Conservation (phyloP, 2,329 filamentous ascomycete species). For the Aplosporella prunicola region DNA sequence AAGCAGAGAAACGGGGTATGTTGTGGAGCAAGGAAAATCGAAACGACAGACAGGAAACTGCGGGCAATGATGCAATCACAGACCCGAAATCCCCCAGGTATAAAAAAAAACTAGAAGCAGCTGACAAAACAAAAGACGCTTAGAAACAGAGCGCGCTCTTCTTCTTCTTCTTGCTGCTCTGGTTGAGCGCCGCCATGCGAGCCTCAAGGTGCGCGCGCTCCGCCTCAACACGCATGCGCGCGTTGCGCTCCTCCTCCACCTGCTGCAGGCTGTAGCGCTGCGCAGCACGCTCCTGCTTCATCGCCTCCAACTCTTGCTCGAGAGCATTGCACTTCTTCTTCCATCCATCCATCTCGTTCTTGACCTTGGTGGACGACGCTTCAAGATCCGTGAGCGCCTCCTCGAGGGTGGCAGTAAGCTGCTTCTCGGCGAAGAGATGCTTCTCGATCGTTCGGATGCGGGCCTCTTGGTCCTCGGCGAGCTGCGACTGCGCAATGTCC, state of each 20-base stretch:
- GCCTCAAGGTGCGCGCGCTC: constrained; percentile 85
- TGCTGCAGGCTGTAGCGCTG: constrained; percentile 66
- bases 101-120: too few relatives aligned
- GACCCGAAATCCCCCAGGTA: constrained; percentile 4
- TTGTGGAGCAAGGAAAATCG: neutral
- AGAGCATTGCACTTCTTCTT: constrained; percentile 72
- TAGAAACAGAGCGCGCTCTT: constrained; percentile 97
- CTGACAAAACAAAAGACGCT: too few relatives aligned
- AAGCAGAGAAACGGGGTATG: neutral
- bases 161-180: constrained; percentile 86
- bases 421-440: constrained; percentile 89
- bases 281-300: constrained; percentile 50
- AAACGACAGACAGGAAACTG: too few relatives aligned
- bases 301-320: constrained; percentile 59
- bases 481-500: constrained; percentile 65
- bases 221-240: constrained; percentile 79
- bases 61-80: neutral
- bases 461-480: constrained; percentile 89
- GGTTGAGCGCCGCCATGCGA: constrained; percentile 65
- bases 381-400: constrained; percentile 93
- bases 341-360: constrained; percentile 82
- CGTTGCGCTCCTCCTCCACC: constrained; percentile 92
- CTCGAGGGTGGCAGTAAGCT: constrained; percentile 88
- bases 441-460: constrained; percentile 95
- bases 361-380: constrained; percentile 81